phyloP scores from a whole-genome alignment of 1,139 yeast species.

The Groenewaldozyma auringiensis region DNA sequence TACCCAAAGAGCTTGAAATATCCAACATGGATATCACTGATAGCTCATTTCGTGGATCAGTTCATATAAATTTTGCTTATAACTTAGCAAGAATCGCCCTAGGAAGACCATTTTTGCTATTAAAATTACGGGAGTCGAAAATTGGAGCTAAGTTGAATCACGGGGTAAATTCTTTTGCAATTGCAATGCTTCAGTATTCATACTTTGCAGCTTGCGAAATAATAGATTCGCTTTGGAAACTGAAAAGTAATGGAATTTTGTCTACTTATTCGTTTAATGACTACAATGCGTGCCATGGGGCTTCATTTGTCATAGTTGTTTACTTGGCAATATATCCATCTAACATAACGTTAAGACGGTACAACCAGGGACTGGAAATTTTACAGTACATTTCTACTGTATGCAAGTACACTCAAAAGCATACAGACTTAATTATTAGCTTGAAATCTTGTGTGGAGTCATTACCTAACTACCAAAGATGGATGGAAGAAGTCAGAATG shows the following conservation, averaged over 20 bases:
- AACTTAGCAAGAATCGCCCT: slow-evolving; percentile 8
- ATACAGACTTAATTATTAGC: slow-evolving; percentile 2
- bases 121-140: slow-evolving; percentile 3
- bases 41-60: slow-evolving; percentile 14
- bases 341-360: background rate
- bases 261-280: slow-evolving; percentile 7
- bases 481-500: background rate
- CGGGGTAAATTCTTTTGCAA: slow-evolving; percentile 1
- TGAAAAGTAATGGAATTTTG: slow-evolving; percentile 1
- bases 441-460: slow-evolving; percentile 2
- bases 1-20: slow-evolving; percentile 4
- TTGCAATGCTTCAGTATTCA: slow-evolving; percentile 1
- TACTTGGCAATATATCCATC: slow-evolving; percentile 7
- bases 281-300: slow-evolving; percentile 6
- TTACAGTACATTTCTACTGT: slow-evolving; percentile 1
- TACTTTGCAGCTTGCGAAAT: slow-evolving; percentile 5
- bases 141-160: background rate
- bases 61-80: slow-evolving; percentile 7
- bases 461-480: slow-evolving; percentile 2
- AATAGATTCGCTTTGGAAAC: background rate
- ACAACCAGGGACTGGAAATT: slow-evolving; percentile 2
- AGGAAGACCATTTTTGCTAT: slow-evolving; percentile 8
- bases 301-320: slow-evolving; percentile 6
- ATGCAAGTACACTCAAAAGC: slow-evolving; percentile 2
- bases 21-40: background rate